These are phyloP conservation scores for Saccharomyces uvarum DNA, from an alignment of 1,139 yeast species.

Conservation along the genomic window DNA sequence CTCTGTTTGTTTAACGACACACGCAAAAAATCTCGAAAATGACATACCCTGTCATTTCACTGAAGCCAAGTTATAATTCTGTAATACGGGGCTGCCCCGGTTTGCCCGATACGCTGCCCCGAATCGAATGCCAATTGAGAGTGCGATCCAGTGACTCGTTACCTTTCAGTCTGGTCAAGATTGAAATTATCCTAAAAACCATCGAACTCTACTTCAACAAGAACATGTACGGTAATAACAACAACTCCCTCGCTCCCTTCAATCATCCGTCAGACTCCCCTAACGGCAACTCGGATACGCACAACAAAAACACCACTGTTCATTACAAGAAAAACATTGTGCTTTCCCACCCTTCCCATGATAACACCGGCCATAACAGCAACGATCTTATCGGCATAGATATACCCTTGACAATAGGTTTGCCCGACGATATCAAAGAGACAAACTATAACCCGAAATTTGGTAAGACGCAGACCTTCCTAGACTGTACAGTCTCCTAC, in stretches of 20 bases:
- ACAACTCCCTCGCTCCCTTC: slow-evolving; percentile 29
- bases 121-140: slow-evolving; percentile 32
- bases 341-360: slow-evolving; percentile 19
- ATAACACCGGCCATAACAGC: neutral
- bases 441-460: slow-evolving; percentile 33
- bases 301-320: slow-evolving; percentile 35
- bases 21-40: slow-evolving; percentile 4
- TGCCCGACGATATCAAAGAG: slow-evolving; percentile 48
- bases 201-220: slow-evolving; percentile 14
- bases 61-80: slow-evolving; percentile 43
- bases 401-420: slow-evolving; percentile 50
- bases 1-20: neutral
- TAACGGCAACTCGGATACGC: slow-evolving; percentile 10
- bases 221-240: slow-evolving; percentile 9
- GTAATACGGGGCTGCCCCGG: slow-evolving; percentile 59
- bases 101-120: slow-evolving; percentile 46
- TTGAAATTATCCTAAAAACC: slow-evolving; percentile 37
- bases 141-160: slow-evolving; percentile 41
- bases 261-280: slow-evolving; percentile 23
- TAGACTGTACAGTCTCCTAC: slow-evolving; percentile 28
- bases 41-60: slow-evolving; percentile 30
- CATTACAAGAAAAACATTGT: slow-evolving; percentile 32
- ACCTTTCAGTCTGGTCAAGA: slow-evolving; percentile 71
- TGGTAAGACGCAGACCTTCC: slow-evolving; percentile 26
- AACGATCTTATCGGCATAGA: slow-evolving; percentile 44